Evolutionary conservation across 257 asterid species (phyloP), one percentile per base, ranked within the genome.

Genomic region (Fraxinus anomala): DNA sequence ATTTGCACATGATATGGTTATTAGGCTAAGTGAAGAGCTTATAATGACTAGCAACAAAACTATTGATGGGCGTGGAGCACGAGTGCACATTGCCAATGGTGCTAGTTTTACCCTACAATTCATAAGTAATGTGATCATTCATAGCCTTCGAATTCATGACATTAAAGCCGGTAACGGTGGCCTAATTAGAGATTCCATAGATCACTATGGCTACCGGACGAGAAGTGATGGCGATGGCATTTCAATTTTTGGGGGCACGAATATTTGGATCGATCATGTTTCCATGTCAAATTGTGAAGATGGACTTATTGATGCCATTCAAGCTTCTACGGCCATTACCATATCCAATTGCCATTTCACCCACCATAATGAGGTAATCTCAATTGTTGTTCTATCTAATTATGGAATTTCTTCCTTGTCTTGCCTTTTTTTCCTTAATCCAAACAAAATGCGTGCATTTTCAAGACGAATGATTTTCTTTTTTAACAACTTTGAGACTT

Each of bases 261-360:
- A 89, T 14, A 30, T 91, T 19, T 91, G 96, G 96, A 80, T 91
- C 1, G 94, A 91, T 39, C 96, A 91, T 30, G 76, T 91, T 14
- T 91, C 96, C 0, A 40, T 91, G 70, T 83, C 89, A 1, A 88
- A 82, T 6, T 87, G 91, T 42, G 40, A 26, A 0, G 94, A 91
- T 68, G 96, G 96, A 1, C 85, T 91, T 0, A 89, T 91, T 5
- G 96, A 91, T 54, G 91, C 82, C 7, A 81, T 89, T 21, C 34
- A 86, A 63, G 88, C 81, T 49, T 89, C 94, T 28, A 91, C 94
- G 0, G 94, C 90, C 47, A 82, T 91, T 76, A 91, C 96, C 79
- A 84, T 91, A 82, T 89, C 96, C 37, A 91, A 91, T 26, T 83
- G 88, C 74, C 94, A 89, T 81, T 87, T 86, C 31, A 79, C 90